Percentiles rank a stretch among this genome's conserved stretches.
phyloP scores from a whole-genome alignment of 2,329 filamentous ascomycete species.

The Drechslerella coelobrocha region DNA sequence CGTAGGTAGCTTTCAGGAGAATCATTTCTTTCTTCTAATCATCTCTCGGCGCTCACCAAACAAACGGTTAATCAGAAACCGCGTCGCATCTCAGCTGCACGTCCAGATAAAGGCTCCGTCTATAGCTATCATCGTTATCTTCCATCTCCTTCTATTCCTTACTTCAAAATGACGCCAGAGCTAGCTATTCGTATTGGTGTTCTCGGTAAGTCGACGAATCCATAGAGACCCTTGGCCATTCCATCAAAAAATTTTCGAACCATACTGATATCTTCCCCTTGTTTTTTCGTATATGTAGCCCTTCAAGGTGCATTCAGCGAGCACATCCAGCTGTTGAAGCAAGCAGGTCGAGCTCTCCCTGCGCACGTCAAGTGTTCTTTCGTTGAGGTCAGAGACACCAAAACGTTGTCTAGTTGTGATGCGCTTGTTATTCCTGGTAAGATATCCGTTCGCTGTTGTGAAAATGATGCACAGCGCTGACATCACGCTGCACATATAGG shows the following conservation, averaged over 20 bases:
- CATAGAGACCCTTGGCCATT: too few relatives aligned
- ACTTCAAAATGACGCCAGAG: slow-evolving; percentile 30
- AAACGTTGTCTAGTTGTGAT: slow-evolving; percentile 75
- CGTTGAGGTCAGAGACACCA: slow-evolving; percentile 78
- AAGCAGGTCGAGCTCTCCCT: slow-evolving; percentile 65
- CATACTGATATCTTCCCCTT: too few relatives aligned
- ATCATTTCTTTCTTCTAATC: too few relatives aligned
- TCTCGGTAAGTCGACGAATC: slow-evolving; percentile 26
- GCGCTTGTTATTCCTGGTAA: slow-evolving; percentile 80
- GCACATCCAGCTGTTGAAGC: slow-evolving; percentile 77
- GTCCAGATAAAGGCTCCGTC: too few relatives aligned
- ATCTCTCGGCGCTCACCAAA: too few relatives aligned
- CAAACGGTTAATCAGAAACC: too few relatives aligned
- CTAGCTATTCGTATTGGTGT: slow-evolving; percentile 40
- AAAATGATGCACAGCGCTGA: not conserved
- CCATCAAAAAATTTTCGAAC: too few relatives aligned
- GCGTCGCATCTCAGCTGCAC: too few relatives aligned
- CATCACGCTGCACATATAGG: slow-evolving; percentile 57
- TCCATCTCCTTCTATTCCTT: too few relatives aligned
- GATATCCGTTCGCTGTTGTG: not conserved
- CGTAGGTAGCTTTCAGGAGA: too few relatives aligned
- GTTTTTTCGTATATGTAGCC: slow-evolving; percentile 63
- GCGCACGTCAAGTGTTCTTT: slow-evolving; percentile 63
- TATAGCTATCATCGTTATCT: too few relatives aligned
- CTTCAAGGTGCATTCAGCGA: slow-evolving; percentile 94